These are phyloP conservation scores for Candida rishiriensis DNA, from an alignment of 805 yeast genomes.

Conservation along the genomic window DNA sequence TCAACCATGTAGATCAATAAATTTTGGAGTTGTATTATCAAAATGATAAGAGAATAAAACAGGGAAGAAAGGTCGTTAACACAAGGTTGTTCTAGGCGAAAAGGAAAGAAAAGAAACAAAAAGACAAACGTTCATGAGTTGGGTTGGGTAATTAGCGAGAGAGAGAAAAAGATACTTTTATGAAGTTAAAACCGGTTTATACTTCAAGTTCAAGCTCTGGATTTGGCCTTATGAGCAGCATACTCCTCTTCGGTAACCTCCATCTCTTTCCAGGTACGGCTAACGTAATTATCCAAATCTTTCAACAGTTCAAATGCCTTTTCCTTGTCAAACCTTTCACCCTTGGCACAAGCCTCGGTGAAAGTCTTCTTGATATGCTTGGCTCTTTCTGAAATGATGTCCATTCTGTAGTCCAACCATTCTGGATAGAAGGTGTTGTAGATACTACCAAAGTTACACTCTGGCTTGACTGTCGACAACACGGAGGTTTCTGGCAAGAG, in stretches of 20 bases:
- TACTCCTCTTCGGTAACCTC: constrained; percentile 26
- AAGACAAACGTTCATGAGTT: too few species aligned
- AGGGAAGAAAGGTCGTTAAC: too few species aligned
- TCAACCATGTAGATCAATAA: too few species aligned
- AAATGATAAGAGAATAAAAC: too few species aligned
- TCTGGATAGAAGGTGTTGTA: constrained; percentile 37
- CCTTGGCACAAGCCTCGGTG: constrained; percentile 18
- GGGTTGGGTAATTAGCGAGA: too few species aligned
- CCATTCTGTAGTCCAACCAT: constrained; percentile 36
- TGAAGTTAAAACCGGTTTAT: too few species aligned
- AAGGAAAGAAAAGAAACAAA: too few species aligned
- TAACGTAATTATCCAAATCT: constrained; percentile 25
- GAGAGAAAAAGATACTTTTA: too few species aligned
- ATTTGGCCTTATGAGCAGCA: constrained; percentile 4
- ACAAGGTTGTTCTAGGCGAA: too few species aligned
- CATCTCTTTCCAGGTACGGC: constrained; percentile 32
- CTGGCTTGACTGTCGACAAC: constrained; percentile 38
- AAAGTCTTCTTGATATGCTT: constrained; percentile 22
- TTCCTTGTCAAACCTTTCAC: constrained; percentile 33
- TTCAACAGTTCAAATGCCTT: constrained; percentile 30
- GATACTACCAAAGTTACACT: constrained; percentile 31
- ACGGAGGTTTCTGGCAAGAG: constrained; percentile 35
- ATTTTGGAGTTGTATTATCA: too few species aligned
- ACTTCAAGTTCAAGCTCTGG: too few species aligned
- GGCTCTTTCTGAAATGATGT: constrained; percentile 31